Evolutionary conservation across 495 filamentous ascomycete species (phyloP), one percentile per base, ranked within the genome.

Genomic region (Umbilicaria muhlenbergii): DNA sequence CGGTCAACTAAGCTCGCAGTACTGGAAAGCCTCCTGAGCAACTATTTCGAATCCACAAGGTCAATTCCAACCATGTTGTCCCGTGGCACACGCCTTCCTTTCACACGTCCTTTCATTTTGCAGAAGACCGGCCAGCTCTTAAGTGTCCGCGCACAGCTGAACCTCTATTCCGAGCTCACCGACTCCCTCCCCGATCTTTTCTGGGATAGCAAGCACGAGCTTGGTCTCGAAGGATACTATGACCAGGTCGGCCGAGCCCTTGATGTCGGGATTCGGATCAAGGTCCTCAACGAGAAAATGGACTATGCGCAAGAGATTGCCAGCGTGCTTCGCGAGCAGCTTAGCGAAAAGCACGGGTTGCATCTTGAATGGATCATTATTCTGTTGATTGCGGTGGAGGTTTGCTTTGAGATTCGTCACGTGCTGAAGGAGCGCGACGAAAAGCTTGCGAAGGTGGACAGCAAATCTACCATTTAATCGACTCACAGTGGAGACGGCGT

Each of bases 321-420:
- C 11, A 83, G 70, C 48, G 87, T 96, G 11, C 66, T 95, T 13
- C 71, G 92, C 44, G 83, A 94, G 57, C 78, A 83, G 54, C 67
- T 92, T 47, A 94, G 87, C 58, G 89, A 96, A 65, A 81, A 78
- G 48, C 84, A 95, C 59, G 78, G 83, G 10, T 74, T 87, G 12
- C 65, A 83, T 34, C 62, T 98, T n/a, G 91, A 96, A 63, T 93
- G 86, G 87, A 87, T 92, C 56, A 95, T 98, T 52, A 98, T 98
- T 53, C 71, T 81, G 6, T 69, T 98, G 44, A 98, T 98, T 60
- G 74, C 83, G 0, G 80, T 96, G 34, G 91, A 98, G 61, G 87
- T 95, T 15, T 65, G 69, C 36, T 81, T 85, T 51, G 81, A 81
- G 47, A 65, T 82, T 17, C 51, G 60, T 3, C 62, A 64, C 42